These are phyloP conservation scores for Solanum chilense DNA, from an alignment of 257 asterid genomes.

Conservation along the genomic window DNA sequence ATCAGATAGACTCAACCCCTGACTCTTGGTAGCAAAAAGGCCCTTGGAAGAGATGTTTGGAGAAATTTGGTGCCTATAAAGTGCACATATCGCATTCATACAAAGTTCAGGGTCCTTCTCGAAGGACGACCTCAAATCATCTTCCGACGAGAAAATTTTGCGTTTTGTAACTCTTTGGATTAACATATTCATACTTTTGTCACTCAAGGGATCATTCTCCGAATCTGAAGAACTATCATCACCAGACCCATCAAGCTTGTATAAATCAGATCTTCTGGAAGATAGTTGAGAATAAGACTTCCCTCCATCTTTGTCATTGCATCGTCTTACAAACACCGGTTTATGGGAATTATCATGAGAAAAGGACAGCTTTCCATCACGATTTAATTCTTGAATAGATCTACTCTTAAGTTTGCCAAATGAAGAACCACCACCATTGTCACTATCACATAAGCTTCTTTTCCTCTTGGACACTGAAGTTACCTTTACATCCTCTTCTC, in stretches of 20 bases:
- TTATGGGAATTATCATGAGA: not conserved
- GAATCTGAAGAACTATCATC: slow-evolving; percentile 7
- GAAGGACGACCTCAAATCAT: not conserved
- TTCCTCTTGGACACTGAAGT: not conserved
- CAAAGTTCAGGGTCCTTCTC: slow-evolving; percentile 11
- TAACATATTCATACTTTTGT: not conserved
- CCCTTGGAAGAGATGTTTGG: not conserved
- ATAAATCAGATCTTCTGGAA: not conserved
- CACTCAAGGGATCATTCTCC: not conserved
- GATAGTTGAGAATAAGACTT: not conserved
- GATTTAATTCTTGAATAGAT: not conserved
- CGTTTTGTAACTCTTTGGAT: not conserved
- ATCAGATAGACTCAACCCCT: not conserved
- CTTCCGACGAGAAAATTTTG: not conserved
- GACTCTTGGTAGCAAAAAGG: not conserved
- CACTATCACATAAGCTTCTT: not conserved
- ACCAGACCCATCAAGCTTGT: not conserved
- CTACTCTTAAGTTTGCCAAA: not conserved
- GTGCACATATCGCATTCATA: slow-evolving; percentile 22
- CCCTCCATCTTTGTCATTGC: not conserved
- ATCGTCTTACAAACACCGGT: not conserved
- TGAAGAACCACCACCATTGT: not conserved
- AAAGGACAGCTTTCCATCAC: not conserved
- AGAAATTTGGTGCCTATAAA: slow-evolving; percentile 10
- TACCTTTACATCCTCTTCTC: not conserved